A percentile compares a stretch with the other conserved stretches of the same genome.
Conservation (phyloP, 257 asterid genomes). For the Solanum paucissectum region DNA sequence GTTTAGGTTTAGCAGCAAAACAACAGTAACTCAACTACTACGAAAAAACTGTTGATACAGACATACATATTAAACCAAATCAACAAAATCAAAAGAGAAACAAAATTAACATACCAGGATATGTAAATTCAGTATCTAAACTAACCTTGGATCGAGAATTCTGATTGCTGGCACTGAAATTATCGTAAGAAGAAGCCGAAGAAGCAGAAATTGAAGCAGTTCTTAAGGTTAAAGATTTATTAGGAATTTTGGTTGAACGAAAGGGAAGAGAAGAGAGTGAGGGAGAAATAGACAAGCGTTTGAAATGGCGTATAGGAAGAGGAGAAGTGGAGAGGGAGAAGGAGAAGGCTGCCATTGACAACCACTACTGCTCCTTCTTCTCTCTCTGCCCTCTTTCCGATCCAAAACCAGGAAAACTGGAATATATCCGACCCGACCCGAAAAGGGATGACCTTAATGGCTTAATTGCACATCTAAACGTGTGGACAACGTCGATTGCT, state of each 20-base stretch:
- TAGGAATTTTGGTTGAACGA: not conserved
- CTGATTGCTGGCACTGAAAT: slow-evolving; percentile 16
- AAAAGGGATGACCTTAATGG: not conserved
- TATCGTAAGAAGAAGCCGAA: slow-evolving; percentile 30
- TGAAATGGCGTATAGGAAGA: slow-evolving; percentile 11
- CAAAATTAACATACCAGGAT: not conserved
- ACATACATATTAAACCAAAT: not conserved
- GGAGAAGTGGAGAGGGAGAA: slow-evolving; percentile 29
- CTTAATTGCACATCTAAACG: not conserved
- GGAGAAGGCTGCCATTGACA: slow-evolving; percentile 70
- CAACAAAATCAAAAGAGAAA: not conserved
- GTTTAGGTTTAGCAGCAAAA: not conserved
- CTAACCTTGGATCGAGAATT: slow-evolving; percentile 47
- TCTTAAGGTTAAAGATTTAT: slow-evolving; percentile 10
- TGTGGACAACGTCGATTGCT: not conserved
- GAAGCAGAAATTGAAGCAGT: slow-evolving; percentile 29
- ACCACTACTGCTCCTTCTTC: slow-evolving; percentile 22
- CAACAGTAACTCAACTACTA: not conserved
- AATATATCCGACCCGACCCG: not conserved
- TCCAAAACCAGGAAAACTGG: not conserved
- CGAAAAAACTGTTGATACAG: not conserved
- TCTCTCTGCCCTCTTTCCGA: slow-evolving; percentile 18
- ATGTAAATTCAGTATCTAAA: not conserved
- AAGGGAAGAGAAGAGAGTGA: slow-evolving; percentile 7
- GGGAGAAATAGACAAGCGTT: not conserved